Evolutionary conservation across 116 monocot species (phyloP).

Genomic region (Thalassia testudinum): DNA sequence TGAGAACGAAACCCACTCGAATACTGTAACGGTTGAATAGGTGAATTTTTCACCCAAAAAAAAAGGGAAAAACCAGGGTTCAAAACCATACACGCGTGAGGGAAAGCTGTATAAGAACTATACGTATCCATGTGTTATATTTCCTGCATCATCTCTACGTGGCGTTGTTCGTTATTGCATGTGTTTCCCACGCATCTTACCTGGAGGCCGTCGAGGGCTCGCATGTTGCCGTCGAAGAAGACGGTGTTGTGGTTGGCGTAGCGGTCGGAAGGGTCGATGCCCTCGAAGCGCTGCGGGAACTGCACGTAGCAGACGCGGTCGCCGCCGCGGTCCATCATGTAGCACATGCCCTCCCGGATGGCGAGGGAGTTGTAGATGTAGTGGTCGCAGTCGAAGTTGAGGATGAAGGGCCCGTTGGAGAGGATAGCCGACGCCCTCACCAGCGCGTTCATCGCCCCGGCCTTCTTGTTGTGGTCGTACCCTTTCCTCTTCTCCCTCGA

Average conservation of each 20-base stretch:
- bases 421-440: slow-evolving; percentile 75
- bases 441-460: slow-evolving; percentile 87
- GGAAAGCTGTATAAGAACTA: too few species aligned
- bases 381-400: slow-evolving; percentile 96
- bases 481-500: slow-evolving; percentile 77
- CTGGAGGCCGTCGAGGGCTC: slow-evolving; percentile 80
- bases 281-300: slow-evolving; percentile 92
- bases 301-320: slow-evolving; percentile 90
- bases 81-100: too few species aligned
- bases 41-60: too few species aligned
- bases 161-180: too few species aligned
- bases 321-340: slow-evolving; percentile 95
- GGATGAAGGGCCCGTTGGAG: slow-evolving; percentile 90
- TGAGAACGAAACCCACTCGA: too few species aligned
- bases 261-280: slow-evolving; percentile 90
- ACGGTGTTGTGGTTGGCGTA: slow-evolving; percentile 98
- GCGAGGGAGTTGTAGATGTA: slow-evolving; percentile 78
- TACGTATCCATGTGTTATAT: too few species aligned
- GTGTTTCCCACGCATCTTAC: too few species aligned
- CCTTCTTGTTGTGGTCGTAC: slow-evolving; percentile 94
- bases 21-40: too few species aligned
- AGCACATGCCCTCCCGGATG: slow-evolving; percentile 86
- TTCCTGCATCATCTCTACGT: too few species aligned
- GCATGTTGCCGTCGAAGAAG: slow-evolving; percentile 96
- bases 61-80: too few species aligned